Evolutionary conservation across 2,329 filamentous ascomycete genomes (phyloP).

Genomic region (Aspergillus oerlinghausenensis): DNA sequence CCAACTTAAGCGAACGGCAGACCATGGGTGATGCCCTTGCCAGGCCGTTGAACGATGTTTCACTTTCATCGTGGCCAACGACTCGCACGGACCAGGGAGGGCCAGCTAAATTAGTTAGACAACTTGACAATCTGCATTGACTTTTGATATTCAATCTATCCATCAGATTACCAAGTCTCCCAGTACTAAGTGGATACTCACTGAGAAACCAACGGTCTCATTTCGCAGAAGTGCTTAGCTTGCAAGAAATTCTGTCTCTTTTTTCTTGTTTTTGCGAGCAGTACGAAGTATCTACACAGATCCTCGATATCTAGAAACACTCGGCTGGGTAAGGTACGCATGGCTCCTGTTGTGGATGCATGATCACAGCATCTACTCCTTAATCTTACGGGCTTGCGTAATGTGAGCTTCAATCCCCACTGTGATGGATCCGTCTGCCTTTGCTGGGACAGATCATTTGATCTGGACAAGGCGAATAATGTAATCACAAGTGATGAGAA

Average conservation of each 20-base stretch:
- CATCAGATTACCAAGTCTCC: not conserved
- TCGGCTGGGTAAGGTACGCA: not conserved
- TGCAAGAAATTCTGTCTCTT: too few species aligned
- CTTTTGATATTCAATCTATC: not conserved
- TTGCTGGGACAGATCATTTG: not conserved
- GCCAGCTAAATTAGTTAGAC: not conserved
- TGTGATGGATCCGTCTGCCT: not conserved
- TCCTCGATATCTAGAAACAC: not conserved
- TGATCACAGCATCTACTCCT: not conserved
- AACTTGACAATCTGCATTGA: too few species aligned
- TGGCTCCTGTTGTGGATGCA: not conserved
- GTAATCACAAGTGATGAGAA: not conserved
- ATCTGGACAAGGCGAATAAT: not conserved
- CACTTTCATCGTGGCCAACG: conserved; percentile 16
- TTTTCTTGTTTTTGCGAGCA: not conserved
- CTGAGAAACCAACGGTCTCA: too few species aligned
- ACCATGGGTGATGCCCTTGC: conserved; percentile 4
- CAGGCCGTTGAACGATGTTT: conserved; percentile 11
- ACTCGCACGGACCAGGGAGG: conserved; percentile 15
- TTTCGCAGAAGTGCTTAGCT: too few species aligned
- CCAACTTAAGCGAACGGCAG: not conserved
- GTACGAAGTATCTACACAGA: too few species aligned
- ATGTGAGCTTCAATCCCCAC: not conserved
- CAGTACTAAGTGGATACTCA: too few species aligned
- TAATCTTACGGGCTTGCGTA: not conserved